Evolutionary conservation across 164 flowering plant genomes (phyloP).

Genomic region (Dillenia suffruticosa): DNA sequence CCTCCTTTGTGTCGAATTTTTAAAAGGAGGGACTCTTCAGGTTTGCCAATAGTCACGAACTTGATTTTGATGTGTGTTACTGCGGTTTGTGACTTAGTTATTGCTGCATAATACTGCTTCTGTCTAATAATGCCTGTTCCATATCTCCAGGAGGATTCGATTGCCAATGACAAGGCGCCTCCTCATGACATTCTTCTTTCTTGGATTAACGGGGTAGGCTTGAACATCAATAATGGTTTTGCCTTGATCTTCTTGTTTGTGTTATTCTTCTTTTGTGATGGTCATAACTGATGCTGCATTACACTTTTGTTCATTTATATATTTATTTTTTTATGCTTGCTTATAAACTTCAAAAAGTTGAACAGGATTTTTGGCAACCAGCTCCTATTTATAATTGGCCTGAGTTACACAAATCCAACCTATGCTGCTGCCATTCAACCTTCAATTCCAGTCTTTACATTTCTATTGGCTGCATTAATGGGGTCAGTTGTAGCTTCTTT

Average conservation of each 20-base stretch:
- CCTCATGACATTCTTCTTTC: constrained; percentile 72
- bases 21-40: too few relatives aligned
- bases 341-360: not conserved
- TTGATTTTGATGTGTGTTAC: too few relatives aligned
- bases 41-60: too few relatives aligned
- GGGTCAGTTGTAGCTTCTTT: constrained; percentile 49
- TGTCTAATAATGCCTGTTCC: constrained; percentile 1
- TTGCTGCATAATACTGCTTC: not conserved
- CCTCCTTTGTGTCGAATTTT: too few relatives aligned
- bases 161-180: constrained; percentile 49
- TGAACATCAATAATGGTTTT: not conserved
- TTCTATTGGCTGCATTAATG: constrained; percentile 72
- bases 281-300: not conserved
- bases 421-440: constrained; percentile 97
- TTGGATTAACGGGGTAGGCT: constrained; percentile 91
- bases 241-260: not conserved
- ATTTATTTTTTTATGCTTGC: not conserved
- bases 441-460: constrained; percentile 93
- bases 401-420: constrained; percentile 91
- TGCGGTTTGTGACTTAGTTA: too few relatives aligned
- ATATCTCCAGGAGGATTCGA: constrained; percentile 51
- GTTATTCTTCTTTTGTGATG: not conserved
- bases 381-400: constrained; percentile 89
- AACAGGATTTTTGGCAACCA: constrained; percentile 91
- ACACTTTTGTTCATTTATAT: not conserved